Evolutionary conservation across 129 eudicot species (phyloP).

Genomic region (Saposhnikovia divaricata): DNA sequence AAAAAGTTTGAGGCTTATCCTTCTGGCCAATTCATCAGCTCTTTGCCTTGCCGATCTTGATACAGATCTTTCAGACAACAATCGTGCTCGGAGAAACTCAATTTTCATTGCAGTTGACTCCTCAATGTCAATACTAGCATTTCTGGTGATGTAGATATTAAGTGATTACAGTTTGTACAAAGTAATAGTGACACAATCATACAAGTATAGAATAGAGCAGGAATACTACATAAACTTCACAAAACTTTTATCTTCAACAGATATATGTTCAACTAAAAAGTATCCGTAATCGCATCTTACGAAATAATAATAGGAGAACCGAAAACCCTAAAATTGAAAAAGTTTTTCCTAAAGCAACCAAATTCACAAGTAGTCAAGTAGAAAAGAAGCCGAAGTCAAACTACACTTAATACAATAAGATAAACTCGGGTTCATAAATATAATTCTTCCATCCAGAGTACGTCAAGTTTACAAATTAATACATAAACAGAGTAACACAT

Average conservation of each 20-base stretch:
- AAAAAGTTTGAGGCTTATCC: too few species aligned
- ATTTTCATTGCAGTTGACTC: conserved; percentile 65
- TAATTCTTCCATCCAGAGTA: background rate
- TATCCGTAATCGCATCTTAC: background rate
- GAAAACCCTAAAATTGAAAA: too few species aligned
- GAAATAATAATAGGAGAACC: background rate
- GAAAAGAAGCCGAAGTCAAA: too few species aligned
- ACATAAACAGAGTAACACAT: background rate
- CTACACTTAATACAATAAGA: too few species aligned
- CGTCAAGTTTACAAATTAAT: background rate
- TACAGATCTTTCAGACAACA: conserved; percentile 81
- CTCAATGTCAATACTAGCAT: conserved; percentile 54
- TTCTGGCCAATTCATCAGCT: conserved; percentile 82
- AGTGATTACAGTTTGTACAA: background rate
- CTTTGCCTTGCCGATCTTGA: conserved; percentile 73
- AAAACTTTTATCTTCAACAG: background rate
- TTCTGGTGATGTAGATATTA: conserved; percentile 12
- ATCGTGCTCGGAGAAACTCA: conserved; percentile 77
- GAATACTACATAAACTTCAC: background rate
- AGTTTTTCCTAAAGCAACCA: too few species aligned
- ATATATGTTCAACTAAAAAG: background rate
- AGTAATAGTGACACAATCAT: background rate
- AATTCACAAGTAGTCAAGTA: background rate
- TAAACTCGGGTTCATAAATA: background rate
- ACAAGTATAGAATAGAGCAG: background rate